Base-by-base conservation (phyloP, 2,329 filamentous ascomycete species). In the Sclerotiophoma versabilis region DNA sequence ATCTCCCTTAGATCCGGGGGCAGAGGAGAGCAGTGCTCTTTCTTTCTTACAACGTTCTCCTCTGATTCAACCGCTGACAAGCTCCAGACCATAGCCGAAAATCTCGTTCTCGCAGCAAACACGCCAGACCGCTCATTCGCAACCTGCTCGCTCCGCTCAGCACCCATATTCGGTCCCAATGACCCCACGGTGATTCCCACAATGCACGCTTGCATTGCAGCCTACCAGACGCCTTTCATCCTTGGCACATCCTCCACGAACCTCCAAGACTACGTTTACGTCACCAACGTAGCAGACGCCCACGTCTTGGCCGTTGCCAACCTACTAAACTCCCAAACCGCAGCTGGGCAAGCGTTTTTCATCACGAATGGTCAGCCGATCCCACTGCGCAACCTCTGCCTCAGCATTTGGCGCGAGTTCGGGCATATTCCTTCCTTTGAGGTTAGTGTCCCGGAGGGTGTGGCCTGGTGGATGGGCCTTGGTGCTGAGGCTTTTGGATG, bases 301-400 rank as follows among this genome's bases (percentile, higher is more conserved):
- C 93, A 98, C 76, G 81, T 96, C 37, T 87, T 97, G 43, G 92
- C 92, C 29, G 86, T 89, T 4, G 83, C 83, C 58, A 88, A 88
- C 51, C 85, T 96, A 34, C 82, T 95, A 39, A 80, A 81, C 49
- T 87, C 85, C 1, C 76, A 63, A 20, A 76, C 80, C 48, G 87
- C 84, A 17, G 80, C 82, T 0, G 95, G 93, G 54, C 88, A 97
- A 74, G 87, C 87, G 44, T 93, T 98, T 79, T 87, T 96, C 77
- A 85, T 98, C 69, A 95, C 92, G 53, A 98, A 98, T 75, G 91
- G 92, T 76, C 81, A 86, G 64, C 93, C 93, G 5, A 82, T 96
- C 17, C 93, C 93, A 74, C 96, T 96, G 76, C 96, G 95, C 87
- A 92, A 96, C 75, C 90, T 96, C 71, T 86, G 90, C 54, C 84